A percentile compares a stretch with the other conserved stretches of the same genome.
Evolutionary conservation across 140 eudicot species (phyloP).

Genomic region (Oenanthe javanica): DNA sequence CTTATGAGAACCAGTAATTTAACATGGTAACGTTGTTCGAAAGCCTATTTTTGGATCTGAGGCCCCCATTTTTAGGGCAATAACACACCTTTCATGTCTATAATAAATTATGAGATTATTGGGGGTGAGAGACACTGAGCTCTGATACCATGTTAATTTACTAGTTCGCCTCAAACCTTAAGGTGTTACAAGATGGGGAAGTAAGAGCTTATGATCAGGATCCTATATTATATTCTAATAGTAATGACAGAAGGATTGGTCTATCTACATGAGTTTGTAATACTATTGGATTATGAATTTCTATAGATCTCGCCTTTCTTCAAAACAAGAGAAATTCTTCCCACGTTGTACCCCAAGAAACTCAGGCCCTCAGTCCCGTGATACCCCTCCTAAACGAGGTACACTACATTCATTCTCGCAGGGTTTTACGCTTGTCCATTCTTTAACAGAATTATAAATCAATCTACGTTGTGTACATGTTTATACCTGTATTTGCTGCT

Average conservation of each 20-base stretch:
- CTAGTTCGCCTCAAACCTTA: too few species aligned
- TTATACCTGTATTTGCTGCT: background rate
- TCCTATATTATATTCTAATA: too few species aligned
- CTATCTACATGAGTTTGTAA: constrained; percentile 2
- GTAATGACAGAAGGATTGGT: background rate
- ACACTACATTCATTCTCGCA: background rate
- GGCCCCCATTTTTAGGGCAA: too few species aligned
- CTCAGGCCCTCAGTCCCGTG: constrained; percentile 82
- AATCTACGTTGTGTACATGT: background rate
- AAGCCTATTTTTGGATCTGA: too few species aligned
- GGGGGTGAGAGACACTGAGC: too few species aligned
- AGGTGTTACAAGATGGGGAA: too few species aligned
- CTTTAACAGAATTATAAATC: background rate
- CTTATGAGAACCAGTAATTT: too few species aligned
- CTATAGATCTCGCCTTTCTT: constrained; percentile 45
- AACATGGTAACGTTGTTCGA: too few species aligned
- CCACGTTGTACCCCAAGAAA: constrained; percentile 73
- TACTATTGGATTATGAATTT: constrained; percentile 1
- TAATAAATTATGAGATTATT: too few species aligned
- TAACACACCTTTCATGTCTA: too few species aligned
- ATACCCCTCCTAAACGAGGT: constrained; percentile 98
- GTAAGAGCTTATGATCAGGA: too few species aligned
- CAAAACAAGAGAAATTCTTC: constrained; percentile 69
- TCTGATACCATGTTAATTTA: too few species aligned
- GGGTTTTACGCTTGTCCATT: background rate